phyloP scores from a whole-genome alignment of 345 rosid species.

The Citrus mangshanensis region DNA sequence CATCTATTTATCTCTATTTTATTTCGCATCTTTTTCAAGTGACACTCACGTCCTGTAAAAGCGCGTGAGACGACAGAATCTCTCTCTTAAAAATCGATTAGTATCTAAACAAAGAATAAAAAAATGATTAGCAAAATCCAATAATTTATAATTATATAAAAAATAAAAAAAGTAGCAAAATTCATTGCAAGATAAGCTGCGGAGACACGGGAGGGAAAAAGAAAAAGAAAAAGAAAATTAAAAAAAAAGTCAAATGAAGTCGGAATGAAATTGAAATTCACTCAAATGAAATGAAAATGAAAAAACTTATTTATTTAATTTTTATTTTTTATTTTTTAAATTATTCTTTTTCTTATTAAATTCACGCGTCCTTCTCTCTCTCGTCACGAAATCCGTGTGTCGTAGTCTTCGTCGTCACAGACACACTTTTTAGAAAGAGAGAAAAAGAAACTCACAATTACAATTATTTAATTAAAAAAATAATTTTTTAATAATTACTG shows the following conservation, averaged over 20 bases:
- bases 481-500: background rate
- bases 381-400: constrained; percentile 56
- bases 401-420: constrained; percentile 30
- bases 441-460: constrained; percentile 5
- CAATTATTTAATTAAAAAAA: background rate
- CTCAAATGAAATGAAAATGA: constrained; percentile 11
- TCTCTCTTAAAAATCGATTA: background rate
- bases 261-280: constrained; percentile 77
- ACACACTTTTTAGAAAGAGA: constrained; percentile 24
- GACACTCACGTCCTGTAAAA: background rate
- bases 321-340: background rate
- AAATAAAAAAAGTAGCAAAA: constrained; percentile 8
- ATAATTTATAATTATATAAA: background rate
- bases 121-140: background rate
- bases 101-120: background rate
- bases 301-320: background rate
- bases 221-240: background rate
- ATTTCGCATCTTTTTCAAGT: too few species aligned
- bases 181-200: constrained; percentile 32
- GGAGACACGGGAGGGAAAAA: constrained; percentile 26
- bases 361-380: constrained; percentile 41
- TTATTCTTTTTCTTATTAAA: constrained; percentile 11
- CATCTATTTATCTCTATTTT: too few species aligned
- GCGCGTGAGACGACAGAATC: background rate
- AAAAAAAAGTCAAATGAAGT: constrained; percentile 56